Percentiles rank a stretch among this genome's conserved stretches.
Evolutionary conservation across 2,329 filamentous ascomycete genomes (phyloP).

Genomic region (Thielaviopsis populi): DNA sequence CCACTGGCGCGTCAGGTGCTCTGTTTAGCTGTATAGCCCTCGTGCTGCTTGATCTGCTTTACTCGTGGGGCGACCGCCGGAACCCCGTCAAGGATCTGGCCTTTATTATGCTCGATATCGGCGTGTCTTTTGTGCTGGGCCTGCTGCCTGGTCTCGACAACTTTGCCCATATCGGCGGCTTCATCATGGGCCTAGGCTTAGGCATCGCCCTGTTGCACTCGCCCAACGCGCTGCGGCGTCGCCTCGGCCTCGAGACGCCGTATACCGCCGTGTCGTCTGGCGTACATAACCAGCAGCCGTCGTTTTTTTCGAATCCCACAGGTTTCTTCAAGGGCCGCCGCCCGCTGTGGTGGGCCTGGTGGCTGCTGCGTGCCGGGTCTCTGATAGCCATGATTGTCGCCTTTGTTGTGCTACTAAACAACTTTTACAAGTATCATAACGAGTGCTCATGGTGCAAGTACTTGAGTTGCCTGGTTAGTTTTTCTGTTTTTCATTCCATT

Average conservation of each 20-base stretch:
- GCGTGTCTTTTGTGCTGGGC: constrained; percentile 82
- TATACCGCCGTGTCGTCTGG: constrained; percentile 53
- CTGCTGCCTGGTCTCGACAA: constrained; percentile 89
- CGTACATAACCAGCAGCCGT: constrained; percentile 35
- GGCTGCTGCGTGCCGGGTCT: constrained; percentile 66
- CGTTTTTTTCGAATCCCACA: constrained; percentile 45
- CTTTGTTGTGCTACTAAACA: constrained; percentile 74
- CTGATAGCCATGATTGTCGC: constrained; percentile 68
- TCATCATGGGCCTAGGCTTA: constrained; percentile 77
- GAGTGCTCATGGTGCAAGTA: constrained; percentile 91
- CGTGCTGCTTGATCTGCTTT: constrained; percentile 74
- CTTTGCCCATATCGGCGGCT: constrained; percentile 92
- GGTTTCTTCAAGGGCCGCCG: constrained; percentile 88
- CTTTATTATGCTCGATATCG: constrained; percentile 71
- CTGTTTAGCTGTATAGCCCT: constrained; percentile 88
- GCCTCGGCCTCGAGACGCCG: constrained; percentile 55
- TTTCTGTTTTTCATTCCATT: no score
- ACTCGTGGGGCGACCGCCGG: constrained; percentile 71
- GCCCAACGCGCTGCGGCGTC: constrained; percentile 60
- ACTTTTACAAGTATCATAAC: constrained; percentile 71
- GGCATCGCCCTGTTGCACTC: constrained; percentile 82
- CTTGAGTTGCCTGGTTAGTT: constrained; percentile 75
- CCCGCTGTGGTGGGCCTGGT: constrained; percentile 95
- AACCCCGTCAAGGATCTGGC: constrained; percentile 70
- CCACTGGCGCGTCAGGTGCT: constrained; percentile 76